Base-by-base conservation (phyloP, 176 grass and related monocot species). In the Oryza officinalis region DNA sequence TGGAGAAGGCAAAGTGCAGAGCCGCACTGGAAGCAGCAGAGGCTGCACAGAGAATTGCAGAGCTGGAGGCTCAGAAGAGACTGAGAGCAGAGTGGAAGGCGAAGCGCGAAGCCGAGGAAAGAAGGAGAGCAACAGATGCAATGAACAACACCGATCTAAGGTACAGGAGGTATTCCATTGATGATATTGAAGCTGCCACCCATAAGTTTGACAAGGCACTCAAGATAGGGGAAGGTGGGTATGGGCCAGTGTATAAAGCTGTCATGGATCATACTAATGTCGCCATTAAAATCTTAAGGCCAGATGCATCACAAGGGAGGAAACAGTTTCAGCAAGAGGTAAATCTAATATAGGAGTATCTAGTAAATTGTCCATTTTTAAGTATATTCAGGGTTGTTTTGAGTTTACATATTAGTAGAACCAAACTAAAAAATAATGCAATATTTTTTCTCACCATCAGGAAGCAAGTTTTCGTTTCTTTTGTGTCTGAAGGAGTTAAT, bases 281-380 rank as follows among this genome's bases (percentile, higher is more conserved):
- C 1, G 93, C 96, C 13, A 90, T 98, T 68, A 98, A 98, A 81
- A 92, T 95, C 49, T 67, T 98, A 31, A 85, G 96, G 75, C 96
- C 96, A 13, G 96, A 95, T 33, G 96, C 96, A 40, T 80, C 90
- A 71, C 96, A 98, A 50, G 96, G 96, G 65, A 93, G 96, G 80
- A 90, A 68, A 82, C 96, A 98, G 49, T 98, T 98, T 92, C 93
- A 95, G 72, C 96, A 98, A 93, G 96, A 98, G 96, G 96, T 97
- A 88, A 46, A 72, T 71, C 46, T 69, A 5, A 65, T 74, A 43
- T 45, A 60, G 37, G 37, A 38, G 65, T 44, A 68, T 69, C 59
- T 44, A 15, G 10, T 67, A 50, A 64, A 3, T 15, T 73, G 6
- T 52, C 52, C 22, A 52, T 65, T 6, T 68, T 27, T 75, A 12